A percentile compares a stretch with the other conserved stretches of the same genome.
phyloP scores from a whole-genome alignment of 139 green algal genomes.

The Deuterostichococcus epilithicus region DNA sequence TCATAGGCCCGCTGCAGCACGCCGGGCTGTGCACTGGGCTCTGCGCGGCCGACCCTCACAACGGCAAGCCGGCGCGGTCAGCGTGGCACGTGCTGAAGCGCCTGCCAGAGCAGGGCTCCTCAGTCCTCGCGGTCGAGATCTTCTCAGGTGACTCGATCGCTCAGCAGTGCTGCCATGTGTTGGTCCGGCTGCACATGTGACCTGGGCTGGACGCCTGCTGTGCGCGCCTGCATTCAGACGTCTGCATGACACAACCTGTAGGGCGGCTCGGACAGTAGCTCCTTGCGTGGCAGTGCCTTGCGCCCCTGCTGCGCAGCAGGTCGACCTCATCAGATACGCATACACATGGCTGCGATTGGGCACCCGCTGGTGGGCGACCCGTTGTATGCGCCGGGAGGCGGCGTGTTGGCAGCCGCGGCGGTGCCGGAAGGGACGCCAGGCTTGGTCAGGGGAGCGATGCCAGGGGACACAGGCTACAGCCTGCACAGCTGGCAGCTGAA shows the following conservation, averaged over 20 bases:
- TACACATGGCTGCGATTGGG: slow-evolving; percentile 55
- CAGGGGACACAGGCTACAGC: not conserved
- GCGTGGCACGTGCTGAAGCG: slow-evolving; percentile 29
- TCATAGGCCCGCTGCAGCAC: slow-evolving; percentile 35
- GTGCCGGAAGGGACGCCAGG: too few species aligned
- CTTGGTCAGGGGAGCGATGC: not conserved
- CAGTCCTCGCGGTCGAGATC: slow-evolving; percentile 25
- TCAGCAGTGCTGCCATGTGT: too few species aligned
- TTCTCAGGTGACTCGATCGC: slow-evolving; percentile 3
- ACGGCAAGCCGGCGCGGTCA: slow-evolving; percentile 39
- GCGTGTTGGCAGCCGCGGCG: too few species aligned
- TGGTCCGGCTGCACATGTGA: too few species aligned
- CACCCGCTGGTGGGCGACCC: slow-evolving; percentile 59
- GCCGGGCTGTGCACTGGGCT: slow-evolving; percentile 28
- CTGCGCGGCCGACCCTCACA: slow-evolving; percentile 19
- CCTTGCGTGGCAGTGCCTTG: too few species aligned
- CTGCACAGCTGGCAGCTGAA: slow-evolving; percentile 1
- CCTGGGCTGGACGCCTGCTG: too few species aligned
- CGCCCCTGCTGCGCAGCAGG: slow-evolving; percentile 14
- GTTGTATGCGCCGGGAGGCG: slow-evolving; percentile 45
- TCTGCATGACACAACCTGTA: not conserved
- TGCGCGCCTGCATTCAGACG: too few species aligned
- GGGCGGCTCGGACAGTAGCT: too few species aligned
- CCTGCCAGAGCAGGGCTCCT: not conserved
- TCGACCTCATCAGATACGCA: slow-evolving; percentile 63